Evolutionary conservation across 192 early-diverging fungal genomes (phyloP).

Genomic region (Podila horticola): DNA sequence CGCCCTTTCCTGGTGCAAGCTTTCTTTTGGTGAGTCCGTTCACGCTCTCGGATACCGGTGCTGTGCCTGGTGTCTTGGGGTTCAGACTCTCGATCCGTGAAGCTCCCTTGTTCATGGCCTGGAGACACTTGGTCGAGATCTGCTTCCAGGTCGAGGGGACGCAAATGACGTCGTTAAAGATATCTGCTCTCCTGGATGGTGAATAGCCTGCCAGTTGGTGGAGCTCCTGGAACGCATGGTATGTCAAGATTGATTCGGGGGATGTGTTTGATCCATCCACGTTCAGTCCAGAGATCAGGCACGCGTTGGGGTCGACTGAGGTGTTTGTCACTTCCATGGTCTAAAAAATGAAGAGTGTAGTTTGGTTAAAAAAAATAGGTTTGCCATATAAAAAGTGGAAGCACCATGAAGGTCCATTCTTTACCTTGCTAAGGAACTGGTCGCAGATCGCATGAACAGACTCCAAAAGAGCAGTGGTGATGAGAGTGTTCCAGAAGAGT

Average conservation of each 20-base stretch:
- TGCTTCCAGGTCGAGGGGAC: conserved; percentile 38
- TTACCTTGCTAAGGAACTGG: conserved; percentile 34
- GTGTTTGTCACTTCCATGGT: conserved; percentile 26
- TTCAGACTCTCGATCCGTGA: conserved; percentile 16
- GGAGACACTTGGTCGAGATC: conserved; percentile 25
- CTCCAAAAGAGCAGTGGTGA: conserved; percentile 24
- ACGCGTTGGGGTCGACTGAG: conserved; percentile 42
- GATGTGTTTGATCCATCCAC: conserved; percentile 20
- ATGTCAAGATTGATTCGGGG: conserved; percentile 27
- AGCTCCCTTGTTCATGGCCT: conserved; percentile 14
- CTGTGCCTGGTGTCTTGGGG: background rate
- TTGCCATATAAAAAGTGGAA: background rate
- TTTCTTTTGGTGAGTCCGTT: conserved; percentile 16
- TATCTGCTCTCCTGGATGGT: conserved; percentile 15
- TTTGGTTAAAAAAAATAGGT: background rate
- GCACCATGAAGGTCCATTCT: background rate
- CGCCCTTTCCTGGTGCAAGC: conserved; percentile 33
- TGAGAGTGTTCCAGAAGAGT: conserved; percentile 21
- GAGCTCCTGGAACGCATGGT: conserved; percentile 49
- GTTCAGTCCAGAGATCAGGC: conserved; percentile 35
- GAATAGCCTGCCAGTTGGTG: conserved; percentile 17
- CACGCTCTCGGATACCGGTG: background rate
- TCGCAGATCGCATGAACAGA: conserved; percentile 41
- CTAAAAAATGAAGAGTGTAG: conserved; percentile 3
- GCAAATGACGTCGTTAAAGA: conserved; percentile 23